Conservation (phyloP, 768 basidiomycete species). For the Lactarius vividus region DNA sequence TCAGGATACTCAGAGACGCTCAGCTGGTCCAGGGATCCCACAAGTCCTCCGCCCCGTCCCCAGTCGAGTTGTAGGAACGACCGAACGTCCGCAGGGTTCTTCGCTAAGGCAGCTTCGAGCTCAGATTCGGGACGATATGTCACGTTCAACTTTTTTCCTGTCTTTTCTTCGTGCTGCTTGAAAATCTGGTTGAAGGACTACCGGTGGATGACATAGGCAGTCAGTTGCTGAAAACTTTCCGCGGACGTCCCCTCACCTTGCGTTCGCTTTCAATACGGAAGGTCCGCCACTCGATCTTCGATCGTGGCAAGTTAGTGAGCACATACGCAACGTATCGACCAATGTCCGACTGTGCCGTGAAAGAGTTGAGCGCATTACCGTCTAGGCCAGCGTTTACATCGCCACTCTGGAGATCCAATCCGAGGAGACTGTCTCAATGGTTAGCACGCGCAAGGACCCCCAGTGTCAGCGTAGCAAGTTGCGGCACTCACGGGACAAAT, state of each 20-base stretch:
- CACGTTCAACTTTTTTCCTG: constrained; percentile 26
- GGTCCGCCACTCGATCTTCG: constrained; percentile 17
- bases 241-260: constrained; percentile 16
- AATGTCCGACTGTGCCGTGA: constrained; percentile 26
- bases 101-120: constrained; percentile 19
- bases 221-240: background rate
- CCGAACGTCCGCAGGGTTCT: constrained; percentile 5
- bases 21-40: constrained; percentile 14
- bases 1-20: constrained; percentile 23
- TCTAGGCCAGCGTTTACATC: constrained; percentile 21
- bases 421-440: constrained; percentile 1
- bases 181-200: constrained; percentile 29
- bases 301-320: constrained; percentile 20
- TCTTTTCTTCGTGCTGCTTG: constrained; percentile 18
- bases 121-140: constrained; percentile 12
- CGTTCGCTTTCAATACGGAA: constrained; percentile 27
- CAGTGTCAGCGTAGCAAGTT: background rate
- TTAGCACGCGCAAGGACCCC: background rate
- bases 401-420: constrained; percentile 21
- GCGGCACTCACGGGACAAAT: constrained; percentile 15
- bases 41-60: constrained; percentile 21
- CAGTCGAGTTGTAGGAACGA: constrained; percentile 15
- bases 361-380: constrained; percentile 26
- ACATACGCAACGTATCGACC: constrained; percentile 28
- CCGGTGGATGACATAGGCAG: background rate